Percentiles rank a stretch among this genome's conserved stretches.
Conservation (phyloP, 306 rosid species). For the Geum urbanum region DNA sequence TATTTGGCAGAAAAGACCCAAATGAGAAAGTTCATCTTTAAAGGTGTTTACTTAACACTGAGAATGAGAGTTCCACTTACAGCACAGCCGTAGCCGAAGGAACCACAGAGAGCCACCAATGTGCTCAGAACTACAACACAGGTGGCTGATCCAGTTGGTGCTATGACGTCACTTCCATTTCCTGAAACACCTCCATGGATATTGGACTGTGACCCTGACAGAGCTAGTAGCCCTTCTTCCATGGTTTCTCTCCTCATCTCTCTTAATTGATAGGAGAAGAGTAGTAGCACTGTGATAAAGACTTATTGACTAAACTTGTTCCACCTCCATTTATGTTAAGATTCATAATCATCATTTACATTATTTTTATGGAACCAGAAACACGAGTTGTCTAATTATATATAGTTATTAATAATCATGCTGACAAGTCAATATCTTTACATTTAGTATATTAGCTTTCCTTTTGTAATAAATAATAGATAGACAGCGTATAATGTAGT, state of each 20-base stretch:
- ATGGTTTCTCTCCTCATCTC: not conserved
- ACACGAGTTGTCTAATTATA: no score
- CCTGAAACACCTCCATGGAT: not conserved
- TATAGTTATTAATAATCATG: no score
- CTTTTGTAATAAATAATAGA: no score
- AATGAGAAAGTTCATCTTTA: no score
- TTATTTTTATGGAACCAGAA: no score
- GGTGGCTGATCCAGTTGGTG: slow-evolving; percentile 5
- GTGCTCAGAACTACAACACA: slow-evolving; percentile 16
- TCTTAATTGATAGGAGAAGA: not conserved
- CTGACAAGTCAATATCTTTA: no score
- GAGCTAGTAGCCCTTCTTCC: slow-evolving; percentile 7
- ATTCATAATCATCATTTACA: no score
- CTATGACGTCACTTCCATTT: not conserved
- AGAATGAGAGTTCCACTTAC: slow-evolving; percentile 3
- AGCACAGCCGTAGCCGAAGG: slow-evolving; percentile 8
- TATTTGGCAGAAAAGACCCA: no score
- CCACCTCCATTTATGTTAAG: no score
- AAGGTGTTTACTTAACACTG: not conserved
- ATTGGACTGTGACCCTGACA: not conserved
- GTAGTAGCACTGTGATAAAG: not conserved
- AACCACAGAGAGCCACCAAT: not conserved
- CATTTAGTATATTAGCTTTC: no score
- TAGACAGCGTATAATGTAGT: no score
- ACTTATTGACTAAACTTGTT: no score